Percentiles rank a stretch among this genome's conserved stretches.
Conservation (phyloP, 2,329 filamentous ascomycete genomes). For the Penicillium sp. region DNA sequence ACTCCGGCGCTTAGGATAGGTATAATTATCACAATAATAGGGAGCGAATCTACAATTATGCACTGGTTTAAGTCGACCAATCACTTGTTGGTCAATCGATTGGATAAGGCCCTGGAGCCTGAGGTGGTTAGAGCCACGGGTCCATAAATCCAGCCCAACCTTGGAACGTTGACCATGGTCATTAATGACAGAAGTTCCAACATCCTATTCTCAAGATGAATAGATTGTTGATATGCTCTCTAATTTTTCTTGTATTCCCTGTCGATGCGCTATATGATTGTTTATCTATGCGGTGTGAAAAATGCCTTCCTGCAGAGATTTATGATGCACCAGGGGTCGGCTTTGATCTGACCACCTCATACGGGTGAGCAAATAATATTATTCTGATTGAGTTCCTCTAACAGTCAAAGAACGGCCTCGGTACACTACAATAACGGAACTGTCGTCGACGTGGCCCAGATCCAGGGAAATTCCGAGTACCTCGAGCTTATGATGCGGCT, state of each 20-base stretch:
- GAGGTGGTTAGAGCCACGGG: too few relatives aligned
- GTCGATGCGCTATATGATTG: not conserved
- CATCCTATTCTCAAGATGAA: not conserved
- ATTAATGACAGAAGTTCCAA: not conserved
- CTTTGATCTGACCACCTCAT: not conserved
- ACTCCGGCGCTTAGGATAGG: too few relatives aligned
- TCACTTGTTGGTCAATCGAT: too few relatives aligned
- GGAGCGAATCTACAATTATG: too few relatives aligned
- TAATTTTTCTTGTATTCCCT: not conserved
- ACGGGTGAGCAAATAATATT: not conserved
- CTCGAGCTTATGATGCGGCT: constrained; percentile 12
- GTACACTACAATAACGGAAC: constrained; percentile 13
- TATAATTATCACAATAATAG: too few relatives aligned
- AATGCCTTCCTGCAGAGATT: not conserved
- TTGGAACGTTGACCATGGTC: not conserved
- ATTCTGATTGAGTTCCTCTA: not conserved
- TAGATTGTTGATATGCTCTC: not conserved
- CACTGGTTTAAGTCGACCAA: too few relatives aligned
- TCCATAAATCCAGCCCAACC: too few relatives aligned
- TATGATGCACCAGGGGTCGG: not conserved
- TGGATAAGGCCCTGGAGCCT: too few relatives aligned
- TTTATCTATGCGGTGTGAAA: not conserved
- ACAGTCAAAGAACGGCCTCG: constrained; percentile 5
- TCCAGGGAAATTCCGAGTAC: constrained; percentile 9
- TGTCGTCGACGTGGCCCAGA: constrained; percentile 10